phyloP scores from a whole-genome alignment of 2,329 filamentous ascomycete species.

The Gliomastix tumulicola region DNA sequence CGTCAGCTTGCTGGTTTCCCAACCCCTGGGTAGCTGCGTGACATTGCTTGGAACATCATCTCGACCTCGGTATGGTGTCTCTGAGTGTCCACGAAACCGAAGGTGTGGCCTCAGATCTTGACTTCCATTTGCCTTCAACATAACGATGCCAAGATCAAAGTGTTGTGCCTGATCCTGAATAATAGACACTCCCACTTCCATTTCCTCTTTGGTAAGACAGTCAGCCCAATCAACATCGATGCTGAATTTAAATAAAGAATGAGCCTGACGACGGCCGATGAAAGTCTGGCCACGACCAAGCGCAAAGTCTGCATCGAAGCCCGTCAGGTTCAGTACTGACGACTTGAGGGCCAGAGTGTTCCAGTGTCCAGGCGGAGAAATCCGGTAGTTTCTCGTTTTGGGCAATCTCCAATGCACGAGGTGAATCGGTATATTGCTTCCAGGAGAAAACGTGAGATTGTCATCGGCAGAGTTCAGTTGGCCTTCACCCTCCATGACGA shows the following conservation, averaged over 20 bases:
- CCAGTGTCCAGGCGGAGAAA: conserved; percentile 32
- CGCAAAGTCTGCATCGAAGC: conserved; percentile 13
- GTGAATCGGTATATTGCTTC: conserved; percentile 38
- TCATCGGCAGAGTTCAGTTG: conserved; percentile 29
- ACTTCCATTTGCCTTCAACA: conserved; percentile 12
- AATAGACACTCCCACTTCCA: conserved; percentile 44
- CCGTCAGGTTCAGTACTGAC: conserved; percentile 47
- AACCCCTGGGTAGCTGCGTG: background rate
- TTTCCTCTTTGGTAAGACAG: conserved; percentile 16
- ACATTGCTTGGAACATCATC: background rate
- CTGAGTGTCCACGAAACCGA: conserved; percentile 35
- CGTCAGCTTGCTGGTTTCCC: background rate
- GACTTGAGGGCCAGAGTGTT: conserved; percentile 39
- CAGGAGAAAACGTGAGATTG: conserved; percentile 34
- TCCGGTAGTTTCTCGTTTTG: conserved; percentile 31
- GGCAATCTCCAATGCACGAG: conserved; percentile 52
- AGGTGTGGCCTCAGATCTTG: conserved; percentile 26
- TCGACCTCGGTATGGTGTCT: background rate
- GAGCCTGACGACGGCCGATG: conserved; percentile 46
- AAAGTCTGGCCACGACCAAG: conserved; percentile 26
- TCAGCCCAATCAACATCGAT: conserved; percentile 37
- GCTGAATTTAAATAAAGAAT: conserved; percentile 44
- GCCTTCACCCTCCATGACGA: conserved; percentile 9
- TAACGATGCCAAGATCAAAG: conserved; percentile 35
- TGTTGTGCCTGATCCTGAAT: conserved; percentile 50